A percentile compares a stretch with the other conserved stretches of the same genome.
Conservation (phyloP, 495 filamentous ascomycete species). For the Lindgomyces ingoldianus region DNA sequence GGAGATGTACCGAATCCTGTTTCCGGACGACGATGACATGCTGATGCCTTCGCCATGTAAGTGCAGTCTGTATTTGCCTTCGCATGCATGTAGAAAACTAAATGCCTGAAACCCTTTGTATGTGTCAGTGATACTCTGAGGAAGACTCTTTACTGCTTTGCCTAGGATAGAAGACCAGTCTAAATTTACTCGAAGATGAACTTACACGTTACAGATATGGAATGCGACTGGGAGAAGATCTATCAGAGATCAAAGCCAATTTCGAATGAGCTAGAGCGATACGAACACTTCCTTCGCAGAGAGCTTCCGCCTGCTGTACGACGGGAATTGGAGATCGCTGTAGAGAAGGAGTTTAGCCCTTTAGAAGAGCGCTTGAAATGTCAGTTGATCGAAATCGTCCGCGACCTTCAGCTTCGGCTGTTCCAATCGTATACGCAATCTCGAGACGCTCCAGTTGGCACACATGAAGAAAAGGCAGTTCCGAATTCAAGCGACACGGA, state of each 20-base stretch:
- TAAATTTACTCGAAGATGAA: too few relatives aligned
- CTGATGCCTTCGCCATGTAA: constrained; percentile 19
- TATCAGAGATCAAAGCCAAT: constrained; percentile 3
- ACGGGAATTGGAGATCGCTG: constrained; percentile 10
- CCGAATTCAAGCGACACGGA: too few relatives aligned
- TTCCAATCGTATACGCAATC: constrained; percentile 13
- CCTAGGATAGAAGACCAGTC: too few relatives aligned
- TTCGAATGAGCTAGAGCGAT: constrained; percentile 12
- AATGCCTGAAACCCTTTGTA: too few relatives aligned
- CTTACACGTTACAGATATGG: not conserved
- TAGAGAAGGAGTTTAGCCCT: constrained; percentile 9
- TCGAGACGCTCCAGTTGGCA: not conserved
- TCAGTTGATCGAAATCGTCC: constrained; percentile 20
- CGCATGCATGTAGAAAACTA: too few relatives aligned
- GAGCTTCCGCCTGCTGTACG: constrained; percentile 18
- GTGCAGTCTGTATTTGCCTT: too few relatives aligned
- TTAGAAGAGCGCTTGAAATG: constrained; percentile 22
- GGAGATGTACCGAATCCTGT: constrained; percentile 20
- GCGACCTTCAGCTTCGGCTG: constrained; percentile 15
- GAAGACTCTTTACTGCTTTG: too few relatives aligned
- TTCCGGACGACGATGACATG: constrained; percentile 14
- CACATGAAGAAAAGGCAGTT: too few relatives aligned
- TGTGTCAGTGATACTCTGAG: too few relatives aligned
- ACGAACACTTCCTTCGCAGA: constrained; percentile 20
- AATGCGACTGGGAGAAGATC: constrained; percentile 1